These are phyloP conservation scores for Blastocystis sp. DNA, from an alignment of 352 stramenopile species.

Conservation along the genomic window DNA sequence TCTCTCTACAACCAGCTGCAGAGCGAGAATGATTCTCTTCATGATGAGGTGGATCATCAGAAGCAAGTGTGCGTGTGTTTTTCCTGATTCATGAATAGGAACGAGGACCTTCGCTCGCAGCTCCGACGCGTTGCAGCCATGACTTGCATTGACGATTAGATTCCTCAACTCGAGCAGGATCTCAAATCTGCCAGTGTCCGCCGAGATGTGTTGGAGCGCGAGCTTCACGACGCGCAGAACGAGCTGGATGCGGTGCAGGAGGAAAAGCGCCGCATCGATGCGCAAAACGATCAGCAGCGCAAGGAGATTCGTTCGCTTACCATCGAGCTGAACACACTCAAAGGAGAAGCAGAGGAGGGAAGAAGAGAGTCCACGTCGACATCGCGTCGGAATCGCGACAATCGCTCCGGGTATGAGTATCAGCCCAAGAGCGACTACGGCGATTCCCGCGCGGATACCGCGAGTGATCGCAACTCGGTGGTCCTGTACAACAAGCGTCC, in stretches of 20 bases:
- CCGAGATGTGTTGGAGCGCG: conserved; percentile 4
- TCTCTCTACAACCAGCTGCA: not conserved
- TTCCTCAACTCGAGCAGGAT: conserved; percentile 19
- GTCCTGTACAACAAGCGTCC: conserved; percentile 12
- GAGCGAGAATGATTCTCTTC: not conserved
- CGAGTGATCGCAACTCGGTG: not conserved
- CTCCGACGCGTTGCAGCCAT: not conserved
- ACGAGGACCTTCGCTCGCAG: conserved; percentile 6
- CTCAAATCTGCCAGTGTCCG: conserved; percentile 11
- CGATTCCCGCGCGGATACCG: not conserved
- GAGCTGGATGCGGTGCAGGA: conserved; percentile 26
- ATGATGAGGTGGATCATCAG: not conserved
- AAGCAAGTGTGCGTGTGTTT: conserved; percentile 2
- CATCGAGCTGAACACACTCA: conserved; percentile 57
- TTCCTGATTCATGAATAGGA: not conserved
- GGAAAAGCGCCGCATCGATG: conserved; percentile 24
- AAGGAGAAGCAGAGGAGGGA: not conserved
- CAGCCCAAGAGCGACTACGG: not conserved
- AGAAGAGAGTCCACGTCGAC: not conserved
- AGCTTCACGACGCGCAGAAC: conserved; percentile 15
- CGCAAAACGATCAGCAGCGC: conserved; percentile 17
- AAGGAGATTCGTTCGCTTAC: conserved; percentile 40
- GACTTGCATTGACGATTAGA: not conserved
- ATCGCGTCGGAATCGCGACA: not conserved
- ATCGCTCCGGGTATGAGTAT: not conserved